Evolutionary conservation across 2,329 filamentous ascomycete genomes (phyloP), one percentile per base, ranked within the genome.

Genomic region (Fusarium liriodendri): DNA sequence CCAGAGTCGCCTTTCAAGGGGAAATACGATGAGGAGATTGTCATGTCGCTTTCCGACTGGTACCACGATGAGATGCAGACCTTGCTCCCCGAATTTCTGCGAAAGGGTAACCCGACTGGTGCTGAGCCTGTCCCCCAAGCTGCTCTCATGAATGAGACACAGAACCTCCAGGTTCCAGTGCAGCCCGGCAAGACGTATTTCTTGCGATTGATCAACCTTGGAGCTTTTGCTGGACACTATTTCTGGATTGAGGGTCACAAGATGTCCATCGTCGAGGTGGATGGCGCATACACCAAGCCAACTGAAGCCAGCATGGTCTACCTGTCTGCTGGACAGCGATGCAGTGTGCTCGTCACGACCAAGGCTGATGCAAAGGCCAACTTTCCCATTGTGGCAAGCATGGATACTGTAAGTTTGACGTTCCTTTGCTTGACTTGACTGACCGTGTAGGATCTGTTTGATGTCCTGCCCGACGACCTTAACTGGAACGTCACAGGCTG

Each of bases 41-140:
- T 91, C 14, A 78, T 94, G 57, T 92, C 90, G 0, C 82, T 94
- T n/a, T 92, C 91, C 0, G 92, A 94, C 79, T 89, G 92, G 92
- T 94, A 94, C 77, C 92, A 94, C 72, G 85, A 89, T 27, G 82
- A 88, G 71, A 88, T 89, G 82, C 77, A 82, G 14, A 79, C 82
- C 6, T 79, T 90, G 58, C 82, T 89, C 6, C 80, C 82, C 0
- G 69, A 72, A 16, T 90, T 90, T 81, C 82, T 90, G 76, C 85
- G 79, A 78, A 88, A 89, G 73, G 80, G 78, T 64, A 90, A 90
- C 75, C 89, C 88, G 1, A 88, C 86, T 0, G 89, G 89, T 25
- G 88, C 88, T 2, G 89, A 93, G 76, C 92, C 92, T 0, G 87
- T 95, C 0, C 93, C 93, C 0, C 83, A 95, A 52, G 85, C 90